Conservation (phyloP, 2,329 filamentous ascomycete genomes). For the Fusarium sarcochroum region DNA sequence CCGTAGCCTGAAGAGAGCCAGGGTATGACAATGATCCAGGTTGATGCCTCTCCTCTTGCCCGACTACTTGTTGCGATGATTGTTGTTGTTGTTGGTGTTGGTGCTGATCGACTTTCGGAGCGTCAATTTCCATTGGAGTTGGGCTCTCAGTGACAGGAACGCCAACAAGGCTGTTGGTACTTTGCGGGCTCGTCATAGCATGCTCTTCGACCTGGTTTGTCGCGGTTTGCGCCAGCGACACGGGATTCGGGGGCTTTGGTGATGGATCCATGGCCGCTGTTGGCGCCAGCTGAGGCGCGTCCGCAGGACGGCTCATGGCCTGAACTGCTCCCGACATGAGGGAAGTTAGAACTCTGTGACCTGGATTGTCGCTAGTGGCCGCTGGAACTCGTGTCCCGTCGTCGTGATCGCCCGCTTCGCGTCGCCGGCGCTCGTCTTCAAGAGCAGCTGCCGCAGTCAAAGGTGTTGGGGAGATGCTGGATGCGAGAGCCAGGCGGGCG, state of each 20-base stretch:
- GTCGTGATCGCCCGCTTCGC: slow-evolving; percentile 59
- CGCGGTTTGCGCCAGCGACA: slow-evolving; percentile 52
- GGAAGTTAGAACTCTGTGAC: slow-evolving; percentile 66
- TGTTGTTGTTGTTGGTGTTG: slow-evolving; percentile 50
- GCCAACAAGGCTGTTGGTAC: slow-evolving; percentile 59
- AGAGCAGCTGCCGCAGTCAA: slow-evolving; percentile 68
- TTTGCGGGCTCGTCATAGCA: slow-evolving; percentile 61
- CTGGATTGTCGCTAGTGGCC: slow-evolving; percentile 66
- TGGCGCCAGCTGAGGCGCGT: slow-evolving; percentile 62
- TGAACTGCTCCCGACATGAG: slow-evolving; percentile 67
- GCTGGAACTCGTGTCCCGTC: slow-evolving; percentile 57
- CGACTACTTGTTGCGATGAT: slow-evolving; percentile 57
- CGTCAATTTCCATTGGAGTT: slow-evolving; percentile 68
- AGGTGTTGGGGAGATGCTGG: slow-evolving; percentile 61
- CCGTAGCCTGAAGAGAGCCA: slow-evolving; percentile 62
- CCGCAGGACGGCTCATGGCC: slow-evolving; percentile 69
- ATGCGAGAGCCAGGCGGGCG: slow-evolving; percentile 63
- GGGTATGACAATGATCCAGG: slow-evolving; percentile 69
- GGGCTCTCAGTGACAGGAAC: slow-evolving; percentile 65
- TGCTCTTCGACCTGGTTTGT: slow-evolving; percentile 55
- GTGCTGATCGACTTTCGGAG: slow-evolving; percentile 37
- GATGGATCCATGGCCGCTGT: slow-evolving; percentile 61
- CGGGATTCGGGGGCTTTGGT: slow-evolving; percentile 54
- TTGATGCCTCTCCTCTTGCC: slow-evolving; percentile 66
- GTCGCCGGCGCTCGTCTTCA: slow-evolving; percentile 66